Evolutionary conservation across 2,329 filamentous ascomycete genomes (phyloP).

Genomic region (Chrysoporthe cubensis): DNA sequence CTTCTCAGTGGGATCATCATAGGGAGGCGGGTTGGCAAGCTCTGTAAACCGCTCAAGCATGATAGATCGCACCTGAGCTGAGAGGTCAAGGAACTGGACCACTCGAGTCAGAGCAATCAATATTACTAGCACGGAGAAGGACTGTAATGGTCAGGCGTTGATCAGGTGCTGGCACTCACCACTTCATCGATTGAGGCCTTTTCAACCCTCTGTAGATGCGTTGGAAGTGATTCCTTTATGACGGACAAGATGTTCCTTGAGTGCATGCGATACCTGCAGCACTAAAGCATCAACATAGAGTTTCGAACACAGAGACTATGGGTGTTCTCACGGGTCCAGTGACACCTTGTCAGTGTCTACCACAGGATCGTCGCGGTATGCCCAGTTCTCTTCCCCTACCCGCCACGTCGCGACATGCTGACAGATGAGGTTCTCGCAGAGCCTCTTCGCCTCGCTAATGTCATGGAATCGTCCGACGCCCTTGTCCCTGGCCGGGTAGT

Average conservation of each 20-base stretch:
- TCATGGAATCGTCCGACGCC: constrained; percentile 81
- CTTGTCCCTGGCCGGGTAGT: constrained; percentile 85
- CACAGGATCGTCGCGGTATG: constrained; percentile 81
- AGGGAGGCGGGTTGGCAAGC: constrained; percentile 67
- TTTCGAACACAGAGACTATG: not conserved
- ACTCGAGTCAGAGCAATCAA: constrained; percentile 4
- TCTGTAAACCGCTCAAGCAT: constrained; percentile 79
- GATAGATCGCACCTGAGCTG: constrained; percentile 76
- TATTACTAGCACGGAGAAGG: not conserved
- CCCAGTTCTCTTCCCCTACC: constrained; percentile 90
- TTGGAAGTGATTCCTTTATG: constrained; percentile 75
- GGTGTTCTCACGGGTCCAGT: constrained; percentile 65
- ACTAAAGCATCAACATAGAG: not conserved
- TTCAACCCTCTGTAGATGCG: constrained; percentile 73
- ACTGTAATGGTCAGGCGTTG: no score
- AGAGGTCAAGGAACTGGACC: constrained; percentile 76
- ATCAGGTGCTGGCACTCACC: constrained; percentile 4
- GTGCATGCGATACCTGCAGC: constrained; percentile 70
- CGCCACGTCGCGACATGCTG: constrained; percentile 97
- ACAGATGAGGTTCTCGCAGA: constrained; percentile 80
- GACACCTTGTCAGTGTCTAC: constrained; percentile 90
- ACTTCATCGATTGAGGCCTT: constrained; percentile 97
- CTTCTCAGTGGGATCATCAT: constrained; percentile 71
- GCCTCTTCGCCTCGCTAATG: constrained; percentile 78
- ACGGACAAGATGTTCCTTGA: constrained; percentile 79